Evolutionary conservation across 106 monocot species (phyloP).

Genomic region (Dendrobium huoshanense): DNA sequence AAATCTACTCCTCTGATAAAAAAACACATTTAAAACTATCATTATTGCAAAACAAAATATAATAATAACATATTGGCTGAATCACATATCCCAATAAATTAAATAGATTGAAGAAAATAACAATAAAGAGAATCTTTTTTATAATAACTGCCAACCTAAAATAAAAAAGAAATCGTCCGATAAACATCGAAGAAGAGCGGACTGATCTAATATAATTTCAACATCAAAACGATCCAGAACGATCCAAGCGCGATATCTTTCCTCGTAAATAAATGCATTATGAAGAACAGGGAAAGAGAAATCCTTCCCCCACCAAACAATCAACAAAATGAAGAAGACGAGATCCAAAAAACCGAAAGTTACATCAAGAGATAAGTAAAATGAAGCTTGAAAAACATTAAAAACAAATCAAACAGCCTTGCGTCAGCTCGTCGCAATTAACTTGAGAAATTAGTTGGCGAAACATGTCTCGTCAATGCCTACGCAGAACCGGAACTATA

Average conservation of each 20-base stretch:
- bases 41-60: not conserved
- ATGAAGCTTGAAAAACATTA: not conserved
- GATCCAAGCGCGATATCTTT: not conserved
- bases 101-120: not conserved
- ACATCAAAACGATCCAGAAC: not conserved
- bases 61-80: not conserved
- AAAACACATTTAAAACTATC: not conserved
- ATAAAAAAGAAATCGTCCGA: not conserved
- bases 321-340: not conserved
- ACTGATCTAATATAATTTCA: not conserved
- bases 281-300: not conserved
- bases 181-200: not conserved
- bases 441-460: not conserved
- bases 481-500: not conserved
- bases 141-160: not conserved
- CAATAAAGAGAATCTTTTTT: not conserved
- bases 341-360: not conserved
- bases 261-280: not conserved
- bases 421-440: not conserved
- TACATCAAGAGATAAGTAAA: not conserved
- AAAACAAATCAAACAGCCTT: not conserved
- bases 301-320: not conserved
- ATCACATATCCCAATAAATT: not conserved
- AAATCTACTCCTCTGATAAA: constrained; percentile 4
- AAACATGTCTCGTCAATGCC: not conserved